These are phyloP conservation scores for Solioccasus polychromus DNA, from an alignment of 768 basidiomycete genomes.

Conservation along the genomic window DNA sequence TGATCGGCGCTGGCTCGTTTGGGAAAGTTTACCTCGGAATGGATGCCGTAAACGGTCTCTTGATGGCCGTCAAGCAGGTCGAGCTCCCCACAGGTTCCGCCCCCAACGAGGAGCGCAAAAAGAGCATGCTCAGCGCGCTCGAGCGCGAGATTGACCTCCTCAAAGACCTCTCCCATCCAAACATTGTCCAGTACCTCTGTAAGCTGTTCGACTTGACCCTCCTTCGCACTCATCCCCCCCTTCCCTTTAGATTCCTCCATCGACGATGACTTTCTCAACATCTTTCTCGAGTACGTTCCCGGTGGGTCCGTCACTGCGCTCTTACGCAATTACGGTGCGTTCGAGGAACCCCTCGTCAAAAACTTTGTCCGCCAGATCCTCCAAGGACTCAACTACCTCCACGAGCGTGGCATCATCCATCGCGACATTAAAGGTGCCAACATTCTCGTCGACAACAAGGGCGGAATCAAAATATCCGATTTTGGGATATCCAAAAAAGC, in stretches of 20 bases:
- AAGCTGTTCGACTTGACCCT: conserved; percentile 28
- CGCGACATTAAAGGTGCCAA: conserved; percentile 99
- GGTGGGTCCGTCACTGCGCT: conserved; percentile 92
- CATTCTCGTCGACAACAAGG: conserved; percentile 97
- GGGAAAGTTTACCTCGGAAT: conserved; percentile 95
- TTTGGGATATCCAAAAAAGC: conserved; percentile 98
- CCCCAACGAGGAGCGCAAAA: conserved; percentile 89
- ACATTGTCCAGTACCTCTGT: conserved; percentile 99
- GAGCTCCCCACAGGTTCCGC: conserved; percentile 82
- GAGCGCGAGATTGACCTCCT: conserved; percentile 94
- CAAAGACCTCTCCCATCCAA: conserved; percentile 88
- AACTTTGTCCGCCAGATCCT: conserved; percentile 93
- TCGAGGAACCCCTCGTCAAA: conserved; percentile 87
- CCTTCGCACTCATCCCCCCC: not conserved
- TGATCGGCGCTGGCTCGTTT: conserved; percentile 93
- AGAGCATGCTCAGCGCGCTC: conserved; percentile 86
- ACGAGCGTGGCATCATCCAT: conserved; percentile 92
- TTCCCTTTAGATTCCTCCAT: conserved; percentile 76
- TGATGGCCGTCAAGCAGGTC: conserved; percentile 99
- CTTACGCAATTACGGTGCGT: conserved; percentile 87
- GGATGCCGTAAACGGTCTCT: conserved; percentile 84
- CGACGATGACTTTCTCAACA: conserved; percentile 88
- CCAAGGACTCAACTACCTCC: conserved; percentile 84
- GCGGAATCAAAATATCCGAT: conserved; percentile 95
- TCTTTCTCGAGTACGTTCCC: conserved; percentile 96